Conservation (phyloP, 768 basidiomycete species). For the Mycena olivaceomarginata region DNA sequence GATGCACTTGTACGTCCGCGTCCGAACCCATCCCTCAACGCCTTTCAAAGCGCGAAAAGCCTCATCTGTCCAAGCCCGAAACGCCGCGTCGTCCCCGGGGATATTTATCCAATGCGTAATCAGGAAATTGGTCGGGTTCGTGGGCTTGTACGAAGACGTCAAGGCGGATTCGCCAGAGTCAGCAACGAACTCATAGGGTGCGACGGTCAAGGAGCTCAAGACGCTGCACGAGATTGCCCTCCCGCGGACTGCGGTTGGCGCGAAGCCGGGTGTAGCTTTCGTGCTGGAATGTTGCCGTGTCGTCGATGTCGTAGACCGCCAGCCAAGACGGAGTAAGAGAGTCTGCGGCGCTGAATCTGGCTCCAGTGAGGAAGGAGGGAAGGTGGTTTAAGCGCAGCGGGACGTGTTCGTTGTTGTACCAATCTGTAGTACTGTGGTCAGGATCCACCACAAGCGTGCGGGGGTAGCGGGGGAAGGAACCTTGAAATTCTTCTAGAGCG, state of each 20-base stretch:
- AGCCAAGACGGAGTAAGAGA: constrained; percentile 63
- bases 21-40: constrained; percentile 61
- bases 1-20: constrained; percentile 61
- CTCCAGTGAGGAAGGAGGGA: constrained; percentile 67
- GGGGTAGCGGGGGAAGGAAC: constrained; percentile 43
- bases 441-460: background rate
- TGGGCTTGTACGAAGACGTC: constrained; percentile 56
- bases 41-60: constrained; percentile 42
- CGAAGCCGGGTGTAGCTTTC: constrained; percentile 66
- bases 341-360: constrained; percentile 64
- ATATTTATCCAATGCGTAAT: constrained; percentile 56
- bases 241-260: constrained; percentile 64
- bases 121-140: constrained; percentile 54
- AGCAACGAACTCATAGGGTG: constrained; percentile 57
- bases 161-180: constrained; percentile 57
- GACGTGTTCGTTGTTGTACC: constrained; percentile 76
- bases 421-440: constrained; percentile 55
- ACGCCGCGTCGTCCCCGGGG: constrained; percentile 37
- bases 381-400: constrained; percentile 69
- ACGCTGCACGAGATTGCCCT: constrained; percentile 61
- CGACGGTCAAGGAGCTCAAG: constrained; percentile 66
- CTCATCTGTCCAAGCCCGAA: constrained; percentile 50
- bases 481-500: constrained; percentile 69
- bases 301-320: constrained; percentile 70
- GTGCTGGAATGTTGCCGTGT: constrained; percentile 61